These are phyloP conservation scores for Boletus tylopilopsis DNA, from an alignment of 768 basidiomycete genomes.

Conservation along the genomic window DNA sequence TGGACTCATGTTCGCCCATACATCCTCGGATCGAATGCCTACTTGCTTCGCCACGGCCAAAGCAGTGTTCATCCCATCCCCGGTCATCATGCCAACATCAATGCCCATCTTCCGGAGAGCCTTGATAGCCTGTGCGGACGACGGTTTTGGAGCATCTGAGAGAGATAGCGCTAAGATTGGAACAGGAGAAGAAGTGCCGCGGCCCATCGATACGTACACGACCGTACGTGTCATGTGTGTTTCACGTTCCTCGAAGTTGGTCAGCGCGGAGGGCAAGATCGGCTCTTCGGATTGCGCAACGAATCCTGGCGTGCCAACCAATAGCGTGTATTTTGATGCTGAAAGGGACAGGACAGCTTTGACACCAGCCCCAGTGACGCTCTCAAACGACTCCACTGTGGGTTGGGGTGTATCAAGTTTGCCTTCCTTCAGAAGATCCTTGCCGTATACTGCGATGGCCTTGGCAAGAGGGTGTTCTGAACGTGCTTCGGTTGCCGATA, in stretches of 20 bases:
- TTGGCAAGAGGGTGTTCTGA: conserved; percentile 97
- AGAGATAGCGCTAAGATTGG: conserved; percentile 82
- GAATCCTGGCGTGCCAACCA: conserved; percentile 76
- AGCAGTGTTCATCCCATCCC: conserved; percentile 84
- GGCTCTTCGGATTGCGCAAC: conserved; percentile 51
- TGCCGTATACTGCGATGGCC: conserved; percentile 83
- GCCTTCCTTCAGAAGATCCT: conserved; percentile 48
- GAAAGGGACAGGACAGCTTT: conserved; percentile 59
- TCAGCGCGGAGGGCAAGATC: conserved; percentile 56
- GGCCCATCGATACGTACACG: conserved; percentile 75
- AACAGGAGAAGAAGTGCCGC: conserved; percentile 35
- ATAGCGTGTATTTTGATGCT: conserved; percentile 52
- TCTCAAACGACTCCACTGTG: conserved; percentile 72
- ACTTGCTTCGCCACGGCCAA: conserved; percentile 85
- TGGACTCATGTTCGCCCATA: conserved; percentile 92
- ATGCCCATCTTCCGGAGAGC: conserved; percentile 89
- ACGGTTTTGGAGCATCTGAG: conserved; percentile 82
- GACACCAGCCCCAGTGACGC: conserved; percentile 86
- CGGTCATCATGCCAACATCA: conserved; percentile 91
- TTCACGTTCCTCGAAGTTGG: conserved; percentile 67
- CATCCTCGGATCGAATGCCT: conserved; percentile 77
- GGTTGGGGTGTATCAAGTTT: conserved; percentile 46
- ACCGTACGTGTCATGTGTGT: conserved; percentile 74
- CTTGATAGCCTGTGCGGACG: conserved; percentile 76
- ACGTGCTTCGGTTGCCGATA: conserved; percentile 82